Base-by-base conservation (phyloP, 371 early-diverging fungal species). In the Amoeboaphelidium protococcarum region DNA sequence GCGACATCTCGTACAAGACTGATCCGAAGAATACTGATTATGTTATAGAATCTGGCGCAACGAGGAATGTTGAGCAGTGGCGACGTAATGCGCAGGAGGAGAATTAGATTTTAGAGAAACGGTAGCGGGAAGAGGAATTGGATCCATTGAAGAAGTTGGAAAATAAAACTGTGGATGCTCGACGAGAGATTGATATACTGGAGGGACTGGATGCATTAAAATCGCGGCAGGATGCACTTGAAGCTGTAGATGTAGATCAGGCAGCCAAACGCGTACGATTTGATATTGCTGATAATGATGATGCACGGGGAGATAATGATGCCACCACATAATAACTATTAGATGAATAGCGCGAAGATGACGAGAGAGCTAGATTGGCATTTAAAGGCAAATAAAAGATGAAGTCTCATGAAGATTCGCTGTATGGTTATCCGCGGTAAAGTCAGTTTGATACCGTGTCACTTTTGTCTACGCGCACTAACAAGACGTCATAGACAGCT, bases 11-110 rank as follows among this genome's bases (percentile, higher is more conserved):
- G 0, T 92, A 89, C 68, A 90, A 87, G 54, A 96, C 98, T 0
- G 96, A 97, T 59, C 96, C 95, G 0, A 74, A 84, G 55, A 92
- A 91, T 58, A 67, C 81, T 16, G 90, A 88, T 62, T 98, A 98
- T 56, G 69, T 80, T 13, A 76, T 79, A n/a, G 96, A 97, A 49
- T 68, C 75, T 48, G 94, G 94, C 26, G 94, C 88, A 0, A 72
- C 63, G 46, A 65, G 96, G 22, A 94, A 92, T 58, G 92, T 92
- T 70, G 94, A 94, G 53, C 85, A 87, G 0, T 86, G 88, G 86
- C 58, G 86, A n/a, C 84, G 78, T 13, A 78, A 81, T 26, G 51
- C 55, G 23, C 57, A 51, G 4, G 49, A 55, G 6, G 71, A 66
- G 3, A 77, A 73, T 22, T 71, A 69, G 43, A 42, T 53, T 13